Conservation (phyloP, 2,329 filamentous ascomycete species). For the Pyrenophora teres region DNA sequence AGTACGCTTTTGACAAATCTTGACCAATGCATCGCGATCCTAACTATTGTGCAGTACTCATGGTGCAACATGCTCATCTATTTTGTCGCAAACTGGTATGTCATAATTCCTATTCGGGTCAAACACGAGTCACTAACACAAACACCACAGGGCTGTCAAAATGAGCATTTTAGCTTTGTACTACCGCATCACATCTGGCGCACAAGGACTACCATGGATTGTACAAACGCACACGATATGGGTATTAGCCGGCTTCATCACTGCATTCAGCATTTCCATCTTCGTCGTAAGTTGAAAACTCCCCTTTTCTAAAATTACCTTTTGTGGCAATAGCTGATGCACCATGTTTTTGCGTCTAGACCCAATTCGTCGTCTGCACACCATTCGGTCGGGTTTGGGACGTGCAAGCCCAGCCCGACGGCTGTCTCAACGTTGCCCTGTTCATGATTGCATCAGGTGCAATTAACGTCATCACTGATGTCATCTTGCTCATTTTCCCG, state of each 20-base stretch:
- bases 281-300: slow-evolving; percentile 22
- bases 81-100: slow-evolving; percentile 34
- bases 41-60: slow-evolving; percentile 25
- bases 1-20: slow-evolving; percentile 9
- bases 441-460: slow-evolving; percentile 30
- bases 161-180: slow-evolving; percentile 39
- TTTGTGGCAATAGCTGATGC: neutral
- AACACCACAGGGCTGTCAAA: slow-evolving; percentile 30
- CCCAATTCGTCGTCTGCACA: slow-evolving; percentile 28
- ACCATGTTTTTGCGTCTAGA: slow-evolving; percentile 6
- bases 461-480: slow-evolving; percentile 33
- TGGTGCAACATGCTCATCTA: slow-evolving; percentile 37
- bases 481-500: slow-evolving; percentile 30
- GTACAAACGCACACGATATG: slow-evolving; percentile 29
- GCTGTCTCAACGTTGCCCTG: slow-evolving; percentile 23
- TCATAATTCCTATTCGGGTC: neutral
- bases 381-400: slow-evolving; percentile 30
- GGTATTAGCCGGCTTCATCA: slow-evolving; percentile 26
- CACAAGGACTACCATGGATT: slow-evolving; percentile 30
- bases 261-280: slow-evolving; percentile 25
- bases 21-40: neutral
- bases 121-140: neutral
- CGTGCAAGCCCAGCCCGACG: slow-evolving; percentile 14
- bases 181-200: slow-evolving; percentile 33
- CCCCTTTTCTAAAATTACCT: too few species aligned